These are phyloP conservation scores for Hamigera avellanea DNA, from an alignment of 495 filamentous ascomycete genomes.

Conservation along the genomic window DNA sequence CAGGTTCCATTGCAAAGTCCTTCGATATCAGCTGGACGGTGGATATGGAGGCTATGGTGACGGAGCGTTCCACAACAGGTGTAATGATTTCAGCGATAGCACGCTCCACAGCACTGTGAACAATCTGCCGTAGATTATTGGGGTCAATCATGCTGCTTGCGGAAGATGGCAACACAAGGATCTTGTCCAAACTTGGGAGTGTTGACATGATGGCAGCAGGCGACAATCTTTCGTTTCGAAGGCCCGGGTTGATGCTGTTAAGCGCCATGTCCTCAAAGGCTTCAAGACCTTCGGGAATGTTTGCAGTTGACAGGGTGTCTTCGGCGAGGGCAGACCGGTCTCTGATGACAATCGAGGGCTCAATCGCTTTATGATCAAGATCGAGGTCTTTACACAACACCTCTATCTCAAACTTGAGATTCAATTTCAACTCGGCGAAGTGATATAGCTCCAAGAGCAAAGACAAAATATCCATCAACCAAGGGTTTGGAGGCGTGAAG, in stretches of 20 bases:
- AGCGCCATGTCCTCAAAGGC: constrained; percentile 69
- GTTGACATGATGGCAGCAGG: constrained; percentile 59
- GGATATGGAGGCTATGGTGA: constrained; percentile 94
- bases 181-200: constrained; percentile 66
- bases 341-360: constrained; percentile 70
- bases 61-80: constrained; percentile 91
- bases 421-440: constrained; percentile 83
- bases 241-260: constrained; percentile 55
- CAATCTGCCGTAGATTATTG: constrained; percentile 65
- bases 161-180: constrained; percentile 61
- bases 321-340: constrained; percentile 51
- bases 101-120: constrained; percentile 69
- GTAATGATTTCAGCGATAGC: constrained; percentile 91
- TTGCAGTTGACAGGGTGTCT: constrained; percentile 41
- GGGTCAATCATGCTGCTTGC: constrained; percentile 63
- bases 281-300: constrained; percentile 58
- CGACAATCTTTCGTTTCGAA: constrained; percentile 58
- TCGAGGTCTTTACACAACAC: constrained; percentile 88
- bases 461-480: constrained; percentile 88
- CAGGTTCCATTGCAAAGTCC: constrained; percentile 86
- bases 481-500: constrained; percentile 91
- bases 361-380: constrained; percentile 74
- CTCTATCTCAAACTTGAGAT: constrained; percentile 96
- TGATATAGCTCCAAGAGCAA: constrained; percentile 86
- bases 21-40: constrained; percentile 88